Conservation (phyloP, 805 yeast genomes). For the Ogataea sp. region DNA sequence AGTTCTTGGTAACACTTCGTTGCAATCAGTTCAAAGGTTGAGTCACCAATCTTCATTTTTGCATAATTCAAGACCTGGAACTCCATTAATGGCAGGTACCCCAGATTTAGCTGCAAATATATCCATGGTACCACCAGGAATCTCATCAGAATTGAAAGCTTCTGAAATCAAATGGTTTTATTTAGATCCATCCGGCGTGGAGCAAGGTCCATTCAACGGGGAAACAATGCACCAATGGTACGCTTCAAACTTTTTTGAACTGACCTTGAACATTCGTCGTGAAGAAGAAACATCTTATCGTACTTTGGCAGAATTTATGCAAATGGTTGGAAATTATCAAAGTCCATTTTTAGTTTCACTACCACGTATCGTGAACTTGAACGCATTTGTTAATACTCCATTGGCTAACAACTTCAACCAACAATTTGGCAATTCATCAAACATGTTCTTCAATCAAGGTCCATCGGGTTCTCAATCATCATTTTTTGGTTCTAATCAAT, state of each 20-base stretch:
- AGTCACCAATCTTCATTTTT: neutral
- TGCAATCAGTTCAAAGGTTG: neutral
- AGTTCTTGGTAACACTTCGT: too few relatives aligned
- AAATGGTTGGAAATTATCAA: conserved; percentile 35
- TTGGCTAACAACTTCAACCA: neutral
- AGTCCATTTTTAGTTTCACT: conserved; percentile 59
- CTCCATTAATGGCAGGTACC: neutral
- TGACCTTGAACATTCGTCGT: conserved; percentile 49
- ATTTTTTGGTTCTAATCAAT: neutral
- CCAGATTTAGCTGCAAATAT: conserved; percentile 1
- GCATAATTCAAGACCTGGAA: neutral
- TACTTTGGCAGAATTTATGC: conserved; percentile 46
- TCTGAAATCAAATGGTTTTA: conserved; percentile 57
- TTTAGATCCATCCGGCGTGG: conserved; percentile 58
- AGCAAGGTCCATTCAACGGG: conserved; percentile 80
- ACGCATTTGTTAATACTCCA: conserved; percentile 2
- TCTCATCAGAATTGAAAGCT: conserved; percentile 12
- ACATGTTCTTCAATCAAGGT: conserved; percentile 1
- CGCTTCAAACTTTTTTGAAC: conserved; percentile 46
- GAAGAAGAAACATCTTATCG: conserved; percentile 43
- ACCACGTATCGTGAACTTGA: conserved; percentile 21
- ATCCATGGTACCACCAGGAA: conserved; percentile 11
- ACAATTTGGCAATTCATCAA: neutral
- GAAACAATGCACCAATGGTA: conserved; percentile 75
- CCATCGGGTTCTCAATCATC: conserved; percentile 1